Evolutionary conservation across 1,284 basidiomycete genomes (phyloP).

Genomic region (Austroboletus novae-zelandiae): DNA sequence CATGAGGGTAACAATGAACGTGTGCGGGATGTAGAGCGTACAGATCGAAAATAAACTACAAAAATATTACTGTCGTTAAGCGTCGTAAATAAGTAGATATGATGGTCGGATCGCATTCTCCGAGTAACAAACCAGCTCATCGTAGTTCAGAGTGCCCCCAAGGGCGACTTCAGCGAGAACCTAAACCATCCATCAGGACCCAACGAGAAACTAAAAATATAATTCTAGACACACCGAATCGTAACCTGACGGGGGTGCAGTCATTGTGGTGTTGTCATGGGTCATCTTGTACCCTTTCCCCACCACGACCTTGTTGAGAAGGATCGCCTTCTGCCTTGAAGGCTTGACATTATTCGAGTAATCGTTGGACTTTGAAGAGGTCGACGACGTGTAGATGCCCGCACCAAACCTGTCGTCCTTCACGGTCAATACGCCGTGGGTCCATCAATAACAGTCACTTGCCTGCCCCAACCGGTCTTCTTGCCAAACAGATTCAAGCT

Average conservation of each 20-base stretch:
- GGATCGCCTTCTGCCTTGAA: conserved; percentile 55
- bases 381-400: conserved; percentile 41
- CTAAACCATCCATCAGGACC: conserved; percentile 30
- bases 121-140: conserved; percentile 62
- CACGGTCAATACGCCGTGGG: conserved; percentile 4
- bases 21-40: not conserved
- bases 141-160: conserved; percentile 59
- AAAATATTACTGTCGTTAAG: conserved; percentile 20
- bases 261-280: conserved; percentile 51
- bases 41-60: conserved; percentile 6
- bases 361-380: conserved; percentile 63
- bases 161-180: conserved; percentile 52
- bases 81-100: conserved; percentile 60
- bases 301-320: conserved; percentile 67
- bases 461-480: conserved; percentile 67
- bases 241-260: conserved; percentile 54
- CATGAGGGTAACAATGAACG: not conserved
- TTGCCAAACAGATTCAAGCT: conserved; percentile 57
- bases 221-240: conserved; percentile 48
- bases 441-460: conserved; percentile 11
- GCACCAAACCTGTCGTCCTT: conserved; percentile 48
- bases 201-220: not conserved
- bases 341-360: conserved; percentile 55
- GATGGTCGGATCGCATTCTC: conserved; percentile 66
- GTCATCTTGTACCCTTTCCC: conserved; percentile 62